Evolutionary conservation across 2,329 filamentous ascomycete genomes (phyloP).

Genomic region (Aspergillus luchuensis): DNA sequence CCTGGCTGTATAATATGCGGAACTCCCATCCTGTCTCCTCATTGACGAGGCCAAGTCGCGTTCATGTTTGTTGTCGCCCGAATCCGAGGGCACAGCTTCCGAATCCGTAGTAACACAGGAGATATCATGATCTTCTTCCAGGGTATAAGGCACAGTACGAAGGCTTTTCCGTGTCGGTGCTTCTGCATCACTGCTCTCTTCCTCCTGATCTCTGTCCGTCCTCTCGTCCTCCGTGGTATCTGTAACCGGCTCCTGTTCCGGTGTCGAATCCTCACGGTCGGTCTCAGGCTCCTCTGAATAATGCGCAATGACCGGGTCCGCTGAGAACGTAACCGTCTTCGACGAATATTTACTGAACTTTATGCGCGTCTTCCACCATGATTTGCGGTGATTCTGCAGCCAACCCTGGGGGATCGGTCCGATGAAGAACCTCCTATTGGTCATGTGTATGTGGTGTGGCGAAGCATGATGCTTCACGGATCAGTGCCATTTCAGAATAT

Average conservation of each 20-base stretch:
- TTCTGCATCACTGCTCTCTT: slow-evolving; percentile 14
- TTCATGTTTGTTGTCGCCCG: slow-evolving; percentile 9
- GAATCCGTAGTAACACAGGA: slow-evolving; percentile 4
- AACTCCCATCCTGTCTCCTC: slow-evolving; percentile 24
- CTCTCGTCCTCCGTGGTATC: slow-evolving; percentile 24
- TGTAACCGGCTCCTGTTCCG: slow-evolving; percentile 19
- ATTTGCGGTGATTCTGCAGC: slow-evolving; percentile 63
- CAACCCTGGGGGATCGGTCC: slow-evolving; percentile 67
- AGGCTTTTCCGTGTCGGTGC: slow-evolving; percentile 13
- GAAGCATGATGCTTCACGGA: slow-evolving; percentile 59
- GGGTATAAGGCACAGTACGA: slow-evolving; percentile 28
- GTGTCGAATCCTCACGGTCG: background rate
- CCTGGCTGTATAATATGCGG: slow-evolving; percentile 37
- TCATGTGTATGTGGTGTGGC: slow-evolving; percentile 63
- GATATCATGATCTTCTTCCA: slow-evolving; percentile 19
- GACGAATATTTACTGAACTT: slow-evolving; percentile 51
- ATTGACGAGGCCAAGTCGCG: slow-evolving; percentile 6
- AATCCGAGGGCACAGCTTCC: slow-evolving; percentile 13
- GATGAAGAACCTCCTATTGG: slow-evolving; percentile 64
- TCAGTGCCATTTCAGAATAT: background rate
- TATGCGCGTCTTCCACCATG: slow-evolving; percentile 59
- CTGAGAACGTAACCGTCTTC: slow-evolving; percentile 54
- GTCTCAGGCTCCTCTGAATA: slow-evolving; percentile 33
- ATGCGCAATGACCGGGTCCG: slow-evolving; percentile 47
- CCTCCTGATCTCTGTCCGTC: slow-evolving; percentile 17